Evolutionary conservation across 2,329 filamentous ascomycete species (phyloP).

Genomic region (Xylaria polymorpha): DNA sequence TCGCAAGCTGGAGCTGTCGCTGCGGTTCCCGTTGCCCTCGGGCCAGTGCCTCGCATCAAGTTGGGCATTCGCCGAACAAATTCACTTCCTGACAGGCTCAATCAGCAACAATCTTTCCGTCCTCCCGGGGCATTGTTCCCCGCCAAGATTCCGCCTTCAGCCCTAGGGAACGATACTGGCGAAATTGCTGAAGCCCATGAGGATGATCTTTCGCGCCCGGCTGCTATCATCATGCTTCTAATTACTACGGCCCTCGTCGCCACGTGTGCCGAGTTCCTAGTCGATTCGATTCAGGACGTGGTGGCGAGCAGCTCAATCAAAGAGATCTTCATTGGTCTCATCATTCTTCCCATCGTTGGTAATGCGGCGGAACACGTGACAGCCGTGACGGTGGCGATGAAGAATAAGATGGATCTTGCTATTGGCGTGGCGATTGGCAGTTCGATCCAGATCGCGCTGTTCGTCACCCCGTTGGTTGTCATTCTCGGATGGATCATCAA

Average conservation of each 20-base stretch:
- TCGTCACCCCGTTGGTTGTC: constrained; percentile 76
- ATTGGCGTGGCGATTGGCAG: constrained; percentile 78
- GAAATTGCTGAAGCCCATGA: constrained; percentile 53
- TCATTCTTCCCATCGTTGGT: constrained; percentile 78
- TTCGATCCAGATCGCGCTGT: constrained; percentile 78
- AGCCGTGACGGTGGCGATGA: constrained; percentile 75
- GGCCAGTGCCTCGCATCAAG: constrained; percentile 67
- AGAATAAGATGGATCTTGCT: constrained; percentile 81
- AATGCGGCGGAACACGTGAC: constrained; percentile 81
- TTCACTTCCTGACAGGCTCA: constrained; percentile 77
- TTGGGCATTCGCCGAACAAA: constrained; percentile 78
- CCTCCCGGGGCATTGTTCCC: constrained; percentile 64
- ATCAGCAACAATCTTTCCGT: constrained; percentile 56
- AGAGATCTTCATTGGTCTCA: constrained; percentile 77
- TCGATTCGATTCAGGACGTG: constrained; percentile 73
- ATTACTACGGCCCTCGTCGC: constrained; percentile 74
- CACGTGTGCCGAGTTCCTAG: constrained; percentile 76
- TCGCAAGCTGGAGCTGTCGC: constrained; percentile 47
- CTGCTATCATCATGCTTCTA: constrained; percentile 71
- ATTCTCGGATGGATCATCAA: constrained; percentile 77
- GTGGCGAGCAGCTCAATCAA: constrained; percentile 66
- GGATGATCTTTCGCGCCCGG: constrained; percentile 63
- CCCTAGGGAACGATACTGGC: constrained; percentile 48
- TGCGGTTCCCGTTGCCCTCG: constrained; percentile 51
- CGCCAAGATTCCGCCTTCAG: constrained; percentile 57